Evolutionary conservation across 1,284 basidiomycete genomes (phyloP).

Genomic region (Fomitopsis schrenkii): DNA sequence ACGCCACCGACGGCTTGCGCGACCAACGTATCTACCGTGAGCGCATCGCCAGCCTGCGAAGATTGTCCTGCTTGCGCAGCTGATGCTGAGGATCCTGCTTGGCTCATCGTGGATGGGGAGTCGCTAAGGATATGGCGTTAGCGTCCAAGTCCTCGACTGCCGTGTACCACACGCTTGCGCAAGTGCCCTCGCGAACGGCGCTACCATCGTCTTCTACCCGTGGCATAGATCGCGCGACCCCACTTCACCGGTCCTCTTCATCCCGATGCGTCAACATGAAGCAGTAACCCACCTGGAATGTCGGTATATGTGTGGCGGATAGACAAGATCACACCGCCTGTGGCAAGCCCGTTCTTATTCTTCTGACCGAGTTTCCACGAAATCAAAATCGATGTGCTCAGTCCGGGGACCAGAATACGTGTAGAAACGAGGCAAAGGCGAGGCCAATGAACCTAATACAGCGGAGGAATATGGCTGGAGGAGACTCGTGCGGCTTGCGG

Average conservation of each 20-base stretch:
- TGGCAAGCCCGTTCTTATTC: not conserved
- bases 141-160: not conserved
- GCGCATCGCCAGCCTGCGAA: not conserved
- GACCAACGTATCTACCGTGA: conserved; percentile 14
- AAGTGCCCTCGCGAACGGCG: not conserved
- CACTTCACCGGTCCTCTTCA: not conserved
- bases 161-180: not conserved
- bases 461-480: not conserved
- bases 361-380: not conserved
- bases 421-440: not conserved
- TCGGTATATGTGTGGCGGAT: not conserved
- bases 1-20: conserved; percentile 10
- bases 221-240: not conserved
- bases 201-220: not conserved
- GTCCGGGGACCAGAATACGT: not conserved
- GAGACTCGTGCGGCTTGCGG: not conserved
- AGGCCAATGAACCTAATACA: not conserved
- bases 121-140: not conserved
- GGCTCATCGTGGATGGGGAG: not conserved
- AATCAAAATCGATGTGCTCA: not conserved
- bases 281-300: not conserved
- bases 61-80: not conserved
- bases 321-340: not conserved
- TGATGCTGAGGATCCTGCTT: not conserved
- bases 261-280: not conserved